Base-by-base conservation (phyloP, 2,329 filamentous ascomycete species). In the Lasiodiplodia hormozganensis region DNA sequence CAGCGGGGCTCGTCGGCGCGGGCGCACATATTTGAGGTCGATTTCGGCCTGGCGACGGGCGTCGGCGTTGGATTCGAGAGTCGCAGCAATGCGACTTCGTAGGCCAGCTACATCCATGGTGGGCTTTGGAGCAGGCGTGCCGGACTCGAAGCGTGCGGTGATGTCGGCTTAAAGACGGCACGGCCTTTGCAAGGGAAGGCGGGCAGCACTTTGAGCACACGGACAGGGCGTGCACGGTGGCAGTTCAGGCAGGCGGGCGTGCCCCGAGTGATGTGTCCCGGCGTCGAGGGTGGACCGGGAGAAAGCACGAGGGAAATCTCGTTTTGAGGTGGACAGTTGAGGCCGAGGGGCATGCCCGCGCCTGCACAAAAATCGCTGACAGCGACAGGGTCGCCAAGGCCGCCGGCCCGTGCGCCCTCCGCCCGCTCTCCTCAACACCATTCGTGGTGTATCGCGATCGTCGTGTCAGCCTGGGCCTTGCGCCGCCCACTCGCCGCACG, bases 1-100 rank as follows among this genome's bases (percentile, higher is more conserved):
- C 71, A 68, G 67, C 64, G 60, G 70, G 71, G 67, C 70, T 69
- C 58, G 67, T 49, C 62, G 64, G 65, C 49, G 62, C 16, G 56
- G 73, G 76, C 89, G 79, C 85, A 95, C 92, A 85, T 90, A 87
- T 85, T 94, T 94, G 75, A 96, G 86, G 82, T 95, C 90, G 74
- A 91, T 83, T 84, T 96, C 92, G 79, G 92, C 91, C 80, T 89
- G 87, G 78, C 90, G 88, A 81, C 92, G 88, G 79, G 88, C 88
- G 77, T 93, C 91, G 76, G 90, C 87, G 82, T 93, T 90, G 74
- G 89, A 81, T 77, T 90, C 89, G 80, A 94, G 88, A 74, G 91
- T 94, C 78, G 90, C 89, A 79, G 89, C 86, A 77, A 95, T 90
- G 84, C 92, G 90, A 85, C 87, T 89, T 84, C 92, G 88, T 81